phyloP scores from a whole-genome alignment of 495 filamentous ascomycete genomes.

The Aspergillus biplanus region DNA sequence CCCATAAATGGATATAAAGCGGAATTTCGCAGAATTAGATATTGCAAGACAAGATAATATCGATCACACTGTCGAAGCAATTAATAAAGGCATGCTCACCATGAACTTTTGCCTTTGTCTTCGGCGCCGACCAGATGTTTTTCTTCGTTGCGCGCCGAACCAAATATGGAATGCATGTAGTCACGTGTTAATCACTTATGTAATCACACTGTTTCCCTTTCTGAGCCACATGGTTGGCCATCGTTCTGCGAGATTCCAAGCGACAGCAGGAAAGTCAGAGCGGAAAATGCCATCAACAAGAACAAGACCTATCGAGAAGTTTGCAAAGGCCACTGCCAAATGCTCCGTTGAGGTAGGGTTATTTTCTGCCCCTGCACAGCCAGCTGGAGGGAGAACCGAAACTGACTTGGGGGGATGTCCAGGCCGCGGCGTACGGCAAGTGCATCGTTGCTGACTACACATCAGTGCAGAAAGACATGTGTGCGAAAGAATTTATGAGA shows the following conservation, averaged over 20 bases:
- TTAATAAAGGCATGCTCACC: neutral
- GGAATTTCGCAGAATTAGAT: constrained; percentile 18
- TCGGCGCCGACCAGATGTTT: constrained; percentile 19
- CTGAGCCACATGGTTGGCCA: neutral
- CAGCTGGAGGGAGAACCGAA: neutral
- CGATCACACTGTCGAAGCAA: constrained; percentile 4
- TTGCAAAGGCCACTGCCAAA: constrained; percentile 79
- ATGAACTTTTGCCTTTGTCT: constrained; percentile 11
- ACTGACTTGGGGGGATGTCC: constrained; percentile 21
- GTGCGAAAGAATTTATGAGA: constrained; percentile 78
- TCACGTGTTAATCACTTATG: constrained; percentile 25
- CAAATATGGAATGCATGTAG: constrained; percentile 16
- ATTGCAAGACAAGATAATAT: constrained; percentile 23
- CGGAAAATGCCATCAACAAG: constrained; percentile 22
- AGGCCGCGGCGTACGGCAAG: constrained; percentile 89
- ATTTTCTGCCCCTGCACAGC: constrained; percentile 7
- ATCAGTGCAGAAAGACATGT: constrained; percentile 89
- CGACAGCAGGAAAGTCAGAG: neutral
- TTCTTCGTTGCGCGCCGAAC: constrained; percentile 25
- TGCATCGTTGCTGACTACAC: constrained; percentile 92
- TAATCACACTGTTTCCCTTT: constrained; percentile 11
- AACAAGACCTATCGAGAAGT: constrained; percentile 80
- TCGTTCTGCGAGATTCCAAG: neutral
- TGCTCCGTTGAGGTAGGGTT: constrained; percentile 77
- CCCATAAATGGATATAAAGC: constrained; percentile 19